Percentiles rank a stretch among this genome's conserved stretches.
These are phyloP conservation scores for Boletus tomentosulus DNA, from an alignment of 768 basidiomycete genomes.

Conservation along the genomic window DNA sequence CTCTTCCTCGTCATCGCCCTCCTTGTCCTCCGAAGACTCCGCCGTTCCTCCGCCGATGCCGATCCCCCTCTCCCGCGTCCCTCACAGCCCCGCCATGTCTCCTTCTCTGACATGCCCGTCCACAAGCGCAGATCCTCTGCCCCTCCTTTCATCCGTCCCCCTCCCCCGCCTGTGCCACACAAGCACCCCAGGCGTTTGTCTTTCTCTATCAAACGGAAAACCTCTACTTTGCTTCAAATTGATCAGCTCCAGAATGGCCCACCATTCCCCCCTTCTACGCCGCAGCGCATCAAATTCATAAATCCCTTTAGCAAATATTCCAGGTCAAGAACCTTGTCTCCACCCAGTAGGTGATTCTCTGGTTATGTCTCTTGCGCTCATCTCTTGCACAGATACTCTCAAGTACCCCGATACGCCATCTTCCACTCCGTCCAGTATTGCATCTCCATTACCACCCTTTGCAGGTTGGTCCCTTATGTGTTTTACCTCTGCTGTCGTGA, in stretches of 20 bases:
- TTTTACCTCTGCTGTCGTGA: neutral
- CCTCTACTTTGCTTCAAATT: neutral
- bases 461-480: neutral
- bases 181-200: neutral
- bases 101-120: conserved; percentile 1
- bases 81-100: conserved; percentile 14
- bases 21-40: neutral
- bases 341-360: neutral
- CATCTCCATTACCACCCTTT: neutral
- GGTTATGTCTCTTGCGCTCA: neutral
- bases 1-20: conserved; percentile 6
- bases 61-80: neutral
- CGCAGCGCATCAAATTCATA: neutral
- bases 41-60: neutral
- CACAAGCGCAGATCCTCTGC: neutral
- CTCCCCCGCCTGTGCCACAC: neutral
- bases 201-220: neutral
- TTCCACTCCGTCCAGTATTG: neutral
- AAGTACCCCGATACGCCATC: neutral
- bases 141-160: neutral
- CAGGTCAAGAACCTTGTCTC: neutral
- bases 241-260: neutral
- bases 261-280: neutral
- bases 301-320: neutral
- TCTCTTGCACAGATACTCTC: conserved; percentile 2